Percentiles rank a stretch among this genome's conserved stretches.
phyloP scores from a whole-genome alignment of 495 filamentous ascomycete genomes.

The Gamarada debralockiae region DNA sequence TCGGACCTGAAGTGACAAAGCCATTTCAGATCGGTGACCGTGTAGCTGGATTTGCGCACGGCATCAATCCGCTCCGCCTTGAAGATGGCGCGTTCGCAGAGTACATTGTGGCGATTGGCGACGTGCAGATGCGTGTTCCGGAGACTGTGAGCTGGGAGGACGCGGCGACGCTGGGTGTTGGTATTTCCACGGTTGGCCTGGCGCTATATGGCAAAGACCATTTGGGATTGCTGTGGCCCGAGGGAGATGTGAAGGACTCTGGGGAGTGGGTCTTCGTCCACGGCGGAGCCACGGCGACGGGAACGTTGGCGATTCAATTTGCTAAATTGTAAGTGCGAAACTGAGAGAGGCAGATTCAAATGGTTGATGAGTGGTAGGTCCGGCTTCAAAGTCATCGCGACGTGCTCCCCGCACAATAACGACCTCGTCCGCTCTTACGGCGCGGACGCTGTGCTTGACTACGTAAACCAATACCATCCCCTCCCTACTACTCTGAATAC shows the following conservation, averaged over 20 bases:
- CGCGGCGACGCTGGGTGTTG: slow-evolving; percentile 50
- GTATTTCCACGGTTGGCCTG: slow-evolving; percentile 47
- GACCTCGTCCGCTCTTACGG: no score
- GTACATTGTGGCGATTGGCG: slow-evolving; percentile 37
- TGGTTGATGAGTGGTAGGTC: no score
- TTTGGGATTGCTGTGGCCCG: slow-evolving; percentile 30
- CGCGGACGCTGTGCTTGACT: no score
- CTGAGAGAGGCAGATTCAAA: no score
- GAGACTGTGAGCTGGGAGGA: slow-evolving; percentile 37
- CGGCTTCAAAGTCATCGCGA: no score
- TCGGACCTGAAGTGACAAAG: slow-evolving; percentile 20
- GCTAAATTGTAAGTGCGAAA: slow-evolving; percentile 26
- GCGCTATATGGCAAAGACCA: slow-evolving; percentile 42
- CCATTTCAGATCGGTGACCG: slow-evolving; percentile 2
- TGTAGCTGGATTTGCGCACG: slow-evolving; percentile 5
- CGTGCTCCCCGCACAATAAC: no score
- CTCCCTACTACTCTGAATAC: no score
- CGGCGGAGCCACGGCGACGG: slow-evolving; percentile 56
- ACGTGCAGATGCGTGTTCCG: slow-evolving; percentile 40
- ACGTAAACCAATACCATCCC: no score
- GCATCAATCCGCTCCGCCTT: background rate
- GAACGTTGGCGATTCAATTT: slow-evolving; percentile 57
- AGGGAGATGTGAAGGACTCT: background rate
- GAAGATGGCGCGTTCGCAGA: slow-evolving; percentile 18
- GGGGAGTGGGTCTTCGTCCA: slow-evolving; percentile 50